These are phyloP conservation scores for Didymella exigua DNA, from an alignment of 2,329 filamentous ascomycete species.

Conservation along the genomic window DNA sequence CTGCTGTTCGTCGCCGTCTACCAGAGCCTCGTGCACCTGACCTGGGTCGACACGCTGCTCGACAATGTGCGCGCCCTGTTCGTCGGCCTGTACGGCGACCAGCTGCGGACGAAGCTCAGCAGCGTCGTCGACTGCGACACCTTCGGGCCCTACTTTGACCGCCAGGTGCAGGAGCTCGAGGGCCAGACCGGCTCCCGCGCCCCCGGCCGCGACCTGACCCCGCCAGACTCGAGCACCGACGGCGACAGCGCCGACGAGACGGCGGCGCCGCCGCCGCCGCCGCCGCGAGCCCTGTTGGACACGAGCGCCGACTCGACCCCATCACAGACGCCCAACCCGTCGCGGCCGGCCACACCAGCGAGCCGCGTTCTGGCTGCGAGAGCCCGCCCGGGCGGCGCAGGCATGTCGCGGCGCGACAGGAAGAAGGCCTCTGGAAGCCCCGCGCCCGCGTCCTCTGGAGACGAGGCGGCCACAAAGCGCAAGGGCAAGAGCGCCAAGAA, in stretches of 20 bases:
- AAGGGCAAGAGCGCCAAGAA: slow-evolving; percentile 74
- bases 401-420: slow-evolving; percentile 80
- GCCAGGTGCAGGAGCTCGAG: slow-evolving; percentile 84
- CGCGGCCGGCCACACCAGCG: slow-evolving; percentile 77
- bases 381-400: slow-evolving; percentile 69
- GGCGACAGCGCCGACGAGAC: slow-evolving; percentile 56
- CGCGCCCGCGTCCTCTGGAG: slow-evolving; percentile 76
- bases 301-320: slow-evolving; percentile 73
- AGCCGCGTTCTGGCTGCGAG: slow-evolving; percentile 75
- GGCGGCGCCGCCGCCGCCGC: slow-evolving; percentile 55
- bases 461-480: slow-evolving; percentile 68
- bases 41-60: slow-evolving; percentile 95
- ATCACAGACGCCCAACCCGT: slow-evolving; percentile 72
- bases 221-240: slow-evolving; percentile 58
- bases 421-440: slow-evolving; percentile 65
- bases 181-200: slow-evolving; percentile 54
- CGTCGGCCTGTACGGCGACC: slow-evolving; percentile 84
- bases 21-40: slow-evolving; percentile 89
- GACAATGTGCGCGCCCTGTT: slow-evolving; percentile 95
- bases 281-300: slow-evolving; percentile 44
- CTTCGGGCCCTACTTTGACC: slow-evolving; percentile 94
- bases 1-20: slow-evolving; percentile 98
- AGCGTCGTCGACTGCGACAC: slow-evolving; percentile 74
- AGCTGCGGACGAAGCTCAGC: slow-evolving; percentile 79
- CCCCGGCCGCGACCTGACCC: slow-evolving; percentile 50